Percentiles rank a stretch among this genome's conserved stretches.
Conservation (phyloP, 2,329 filamentous ascomycete species). For the Penicillium hesseltinei region DNA sequence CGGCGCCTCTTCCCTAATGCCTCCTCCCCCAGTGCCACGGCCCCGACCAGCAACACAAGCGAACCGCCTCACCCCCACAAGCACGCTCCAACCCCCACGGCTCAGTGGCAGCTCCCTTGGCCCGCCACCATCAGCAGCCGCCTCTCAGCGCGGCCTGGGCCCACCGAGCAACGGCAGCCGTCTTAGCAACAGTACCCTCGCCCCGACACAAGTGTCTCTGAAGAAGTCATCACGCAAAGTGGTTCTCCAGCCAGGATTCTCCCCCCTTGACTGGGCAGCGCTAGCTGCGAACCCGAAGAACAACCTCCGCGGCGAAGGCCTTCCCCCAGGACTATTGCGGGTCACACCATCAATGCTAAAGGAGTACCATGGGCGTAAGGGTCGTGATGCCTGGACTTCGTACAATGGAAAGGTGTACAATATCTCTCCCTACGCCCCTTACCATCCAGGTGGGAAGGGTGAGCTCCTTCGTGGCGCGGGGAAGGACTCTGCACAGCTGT, state of each 20-base stretch:
- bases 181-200: slow-evolving; percentile 43
- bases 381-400: slow-evolving; percentile 84
- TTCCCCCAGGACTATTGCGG: slow-evolving; percentile 58
- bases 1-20: slow-evolving; percentile 32
- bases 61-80: slow-evolving; percentile 17
- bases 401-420: slow-evolving; percentile 93
- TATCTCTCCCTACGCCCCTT: slow-evolving; percentile 81
- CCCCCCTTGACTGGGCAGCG: slow-evolving; percentile 92
- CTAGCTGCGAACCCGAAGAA: slow-evolving; percentile 61
- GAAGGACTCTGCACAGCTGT: slow-evolving; percentile 63
- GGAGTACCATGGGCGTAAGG: slow-evolving; percentile 75
- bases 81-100: slow-evolving; percentile 29
- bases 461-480: slow-evolving; percentile 65
- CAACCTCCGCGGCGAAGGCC: slow-evolving; percentile 62
- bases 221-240: slow-evolving; percentile 59
- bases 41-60: slow-evolving; percentile 25
- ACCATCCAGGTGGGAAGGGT: slow-evolving; percentile 75
- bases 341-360: slow-evolving; percentile 82
- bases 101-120: slow-evolving; percentile 33
- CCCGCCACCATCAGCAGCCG: slow-evolving; percentile 46
- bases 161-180: slow-evolving; percentile 42
- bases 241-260: slow-evolving; percentile 82
- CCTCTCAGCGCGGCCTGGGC: slow-evolving; percentile 42
- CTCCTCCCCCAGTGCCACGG: slow-evolving; percentile 35
- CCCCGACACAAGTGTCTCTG: slow-evolving; percentile 43